These are phyloP conservation scores for Ophiostoma sp. DNA, from an alignment of 2,329 filamentous ascomycete genomes.

Conservation along the genomic window DNA sequence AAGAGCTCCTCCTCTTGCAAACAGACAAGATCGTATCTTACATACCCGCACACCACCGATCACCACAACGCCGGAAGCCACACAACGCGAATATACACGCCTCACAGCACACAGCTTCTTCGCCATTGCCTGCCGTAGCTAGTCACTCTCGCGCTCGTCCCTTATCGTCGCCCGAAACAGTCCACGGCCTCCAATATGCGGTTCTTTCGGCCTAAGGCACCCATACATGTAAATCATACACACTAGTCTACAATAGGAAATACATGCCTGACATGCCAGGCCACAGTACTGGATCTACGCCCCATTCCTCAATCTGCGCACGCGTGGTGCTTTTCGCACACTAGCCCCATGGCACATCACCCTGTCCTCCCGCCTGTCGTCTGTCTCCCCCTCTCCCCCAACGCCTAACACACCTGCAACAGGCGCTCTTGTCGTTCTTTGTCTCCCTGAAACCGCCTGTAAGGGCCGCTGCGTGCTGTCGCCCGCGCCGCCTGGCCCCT, in stretches of 20 bases:
- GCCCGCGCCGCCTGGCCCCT: not conserved
- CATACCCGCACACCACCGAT: not conserved
- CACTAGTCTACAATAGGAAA: slow-evolving; percentile 16
- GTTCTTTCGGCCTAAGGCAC: slow-evolving; percentile 25
- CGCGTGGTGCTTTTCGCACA: slow-evolving; percentile 21
- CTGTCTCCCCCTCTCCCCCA: not conserved
- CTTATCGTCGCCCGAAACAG: slow-evolving; percentile 17
- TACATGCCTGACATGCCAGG: slow-evolving; percentile 25
- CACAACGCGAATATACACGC: not conserved
- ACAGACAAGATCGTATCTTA: not conserved
- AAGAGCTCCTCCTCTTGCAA: not conserved
- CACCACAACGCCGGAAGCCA: not conserved
- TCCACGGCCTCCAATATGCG: slow-evolving; percentile 10
- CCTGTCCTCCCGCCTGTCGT: slow-evolving; percentile 5
- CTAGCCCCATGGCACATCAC: slow-evolving; percentile 16
- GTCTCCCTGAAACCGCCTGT: slow-evolving; percentile 2
- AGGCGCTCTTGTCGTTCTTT: not conserved
- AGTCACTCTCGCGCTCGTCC: slow-evolving; percentile 14
- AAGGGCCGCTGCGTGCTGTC: not conserved
- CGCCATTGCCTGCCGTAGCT: not conserved
- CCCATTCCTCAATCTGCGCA: slow-evolving; percentile 26
- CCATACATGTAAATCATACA: slow-evolving; percentile 14
- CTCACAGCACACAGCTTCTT: not conserved
- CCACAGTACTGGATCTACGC: slow-evolving; percentile 29
- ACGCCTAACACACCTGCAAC: not conserved